Evolutionary conservation across 2,329 filamentous ascomycete species (phyloP).

Genomic region (Diplodia intermedia): DNA sequence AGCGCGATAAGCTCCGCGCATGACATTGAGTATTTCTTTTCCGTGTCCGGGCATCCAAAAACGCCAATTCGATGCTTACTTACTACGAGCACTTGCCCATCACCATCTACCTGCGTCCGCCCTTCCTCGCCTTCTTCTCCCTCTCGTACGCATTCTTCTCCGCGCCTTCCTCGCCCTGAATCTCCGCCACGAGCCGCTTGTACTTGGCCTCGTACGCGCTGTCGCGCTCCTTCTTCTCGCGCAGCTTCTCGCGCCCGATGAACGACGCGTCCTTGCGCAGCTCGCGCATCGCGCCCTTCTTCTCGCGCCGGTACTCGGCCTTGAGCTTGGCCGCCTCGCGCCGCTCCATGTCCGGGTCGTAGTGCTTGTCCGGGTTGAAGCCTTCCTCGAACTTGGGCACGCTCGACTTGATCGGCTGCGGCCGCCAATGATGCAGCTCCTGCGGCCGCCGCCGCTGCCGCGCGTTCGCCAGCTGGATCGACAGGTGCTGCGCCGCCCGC

Average conservation of each 20-base stretch:
- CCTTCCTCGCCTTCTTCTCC: conserved; percentile 82
- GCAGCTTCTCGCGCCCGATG: conserved; percentile 86
- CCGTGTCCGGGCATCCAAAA: neutral
- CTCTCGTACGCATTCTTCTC: conserved; percentile 89
- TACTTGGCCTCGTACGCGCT: conserved; percentile 96
- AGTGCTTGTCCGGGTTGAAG: conserved; percentile 95
- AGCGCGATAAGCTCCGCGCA: neutral
- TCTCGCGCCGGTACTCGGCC: conserved; percentile 91
- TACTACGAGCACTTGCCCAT: neutral
- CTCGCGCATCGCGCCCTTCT: conserved; percentile 93
- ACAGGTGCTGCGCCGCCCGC: conserved; percentile 67
- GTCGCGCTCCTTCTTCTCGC: conserved; percentile 92
- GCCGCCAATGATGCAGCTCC: conserved; percentile 85
- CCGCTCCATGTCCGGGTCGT: conserved; percentile 92
- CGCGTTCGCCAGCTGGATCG: conserved; percentile 66
- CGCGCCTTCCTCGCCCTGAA: conserved; percentile 89
- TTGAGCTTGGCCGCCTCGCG: conserved; percentile 83
- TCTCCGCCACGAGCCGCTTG: conserved; percentile 88
- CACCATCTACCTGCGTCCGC: conserved; percentile 37
- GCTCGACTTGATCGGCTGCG: conserved; percentile 83
- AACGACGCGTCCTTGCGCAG: conserved; percentile 95
- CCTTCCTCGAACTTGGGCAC: conserved; percentile 96
- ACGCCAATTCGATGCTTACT: neutral
- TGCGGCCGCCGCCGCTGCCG: conserved; percentile 76
- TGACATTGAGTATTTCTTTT: neutral